phyloP scores from a whole-genome alignment of 2,329 filamentous ascomycete species.

The Alternaria metachromatica region DNA sequence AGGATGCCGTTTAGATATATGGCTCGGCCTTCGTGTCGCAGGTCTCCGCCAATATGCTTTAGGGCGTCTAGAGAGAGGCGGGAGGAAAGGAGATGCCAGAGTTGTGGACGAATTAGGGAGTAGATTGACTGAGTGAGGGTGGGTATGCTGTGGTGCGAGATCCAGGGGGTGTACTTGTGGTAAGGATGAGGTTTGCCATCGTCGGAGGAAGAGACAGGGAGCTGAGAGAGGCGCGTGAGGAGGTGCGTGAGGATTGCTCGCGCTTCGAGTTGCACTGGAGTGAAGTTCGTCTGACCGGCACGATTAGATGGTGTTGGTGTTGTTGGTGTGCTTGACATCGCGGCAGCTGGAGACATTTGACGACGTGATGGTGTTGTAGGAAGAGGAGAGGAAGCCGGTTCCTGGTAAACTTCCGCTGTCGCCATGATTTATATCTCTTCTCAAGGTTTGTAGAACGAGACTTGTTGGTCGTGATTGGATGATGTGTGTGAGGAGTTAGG shows the following conservation, averaged over 20 bases:
- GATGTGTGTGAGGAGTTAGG: neutral
- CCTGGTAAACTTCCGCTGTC: neutral
- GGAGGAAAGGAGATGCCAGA: slow-evolving; percentile 28
- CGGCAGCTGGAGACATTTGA: neutral
- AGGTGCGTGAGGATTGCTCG: slow-evolving; percentile 30
- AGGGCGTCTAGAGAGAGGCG: slow-evolving; percentile 32
- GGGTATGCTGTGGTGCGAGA: slow-evolving; percentile 19
- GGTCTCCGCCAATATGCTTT: slow-evolving; percentile 32
- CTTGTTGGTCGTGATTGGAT: neutral
- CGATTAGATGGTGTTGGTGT: slow-evolving; percentile 2
- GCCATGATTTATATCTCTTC: slow-evolving; percentile 1
- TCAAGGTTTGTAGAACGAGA: neutral
- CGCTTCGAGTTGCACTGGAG: slow-evolving; percentile 31
- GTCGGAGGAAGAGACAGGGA: neutral
- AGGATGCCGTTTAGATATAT: slow-evolving; percentile 38
- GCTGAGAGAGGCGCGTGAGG: slow-evolving; percentile 18
- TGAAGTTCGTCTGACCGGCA: slow-evolving; percentile 2
- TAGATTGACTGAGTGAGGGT: slow-evolving; percentile 27
- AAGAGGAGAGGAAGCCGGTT: neutral
- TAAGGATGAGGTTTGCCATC: slow-evolving; percentile 16
- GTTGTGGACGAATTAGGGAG: slow-evolving; percentile 27
- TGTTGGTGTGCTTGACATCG: neutral
- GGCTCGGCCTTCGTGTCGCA: slow-evolving; percentile 27
- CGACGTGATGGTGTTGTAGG: neutral
- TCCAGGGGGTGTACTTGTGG: slow-evolving; percentile 27